phyloP scores from a whole-genome alignment of 106 monocot genomes.

The Xerophyta viscosa region DNA sequence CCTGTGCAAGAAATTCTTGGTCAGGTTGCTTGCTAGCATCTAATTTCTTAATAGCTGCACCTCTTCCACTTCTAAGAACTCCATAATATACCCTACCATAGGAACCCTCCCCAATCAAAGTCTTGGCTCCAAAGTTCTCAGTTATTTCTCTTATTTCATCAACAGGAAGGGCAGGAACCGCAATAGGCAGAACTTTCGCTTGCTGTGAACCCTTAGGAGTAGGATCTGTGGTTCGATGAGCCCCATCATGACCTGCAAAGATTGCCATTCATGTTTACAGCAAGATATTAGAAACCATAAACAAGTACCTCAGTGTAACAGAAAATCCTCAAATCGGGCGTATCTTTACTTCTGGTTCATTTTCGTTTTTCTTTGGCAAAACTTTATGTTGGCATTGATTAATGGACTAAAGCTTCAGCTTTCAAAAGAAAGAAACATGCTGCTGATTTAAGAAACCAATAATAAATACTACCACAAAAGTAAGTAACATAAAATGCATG shows the following conservation, averaged over 20 bases:
- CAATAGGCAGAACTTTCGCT: conserved; percentile 33
- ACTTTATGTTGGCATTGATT: too few species aligned
- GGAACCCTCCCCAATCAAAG: conserved; percentile 60
- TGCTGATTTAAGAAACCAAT: too few species aligned
- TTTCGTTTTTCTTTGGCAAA: too few species aligned
- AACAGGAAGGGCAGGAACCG: conserved; percentile 31
- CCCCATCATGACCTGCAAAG: conserved; percentile 19
- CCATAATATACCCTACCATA: conserved; percentile 60
- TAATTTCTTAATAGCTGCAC: conserved; percentile 51
- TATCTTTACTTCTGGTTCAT: too few species aligned
- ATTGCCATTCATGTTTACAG: too few species aligned
- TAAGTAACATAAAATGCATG: too few species aligned
- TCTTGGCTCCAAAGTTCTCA: conserved; percentile 37
- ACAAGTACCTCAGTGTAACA: background rate
- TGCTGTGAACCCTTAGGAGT: conserved; percentile 22
- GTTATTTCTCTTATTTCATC: conserved; percentile 55
- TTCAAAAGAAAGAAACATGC: too few species aligned
- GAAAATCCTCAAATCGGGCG: too few species aligned
- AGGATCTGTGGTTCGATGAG: conserved; percentile 12
- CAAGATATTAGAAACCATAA: too few species aligned
- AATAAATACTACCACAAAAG: too few species aligned
- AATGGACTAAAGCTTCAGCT: too few species aligned
- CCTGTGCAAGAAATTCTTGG: conserved; percentile 52
- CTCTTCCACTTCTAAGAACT: conserved; percentile 33
- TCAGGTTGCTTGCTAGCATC: conserved; percentile 61